Evolutionary conservation across 2,329 filamentous ascomycete genomes (phyloP).

Genomic region (Hymenoscyphus scutula): DNA sequence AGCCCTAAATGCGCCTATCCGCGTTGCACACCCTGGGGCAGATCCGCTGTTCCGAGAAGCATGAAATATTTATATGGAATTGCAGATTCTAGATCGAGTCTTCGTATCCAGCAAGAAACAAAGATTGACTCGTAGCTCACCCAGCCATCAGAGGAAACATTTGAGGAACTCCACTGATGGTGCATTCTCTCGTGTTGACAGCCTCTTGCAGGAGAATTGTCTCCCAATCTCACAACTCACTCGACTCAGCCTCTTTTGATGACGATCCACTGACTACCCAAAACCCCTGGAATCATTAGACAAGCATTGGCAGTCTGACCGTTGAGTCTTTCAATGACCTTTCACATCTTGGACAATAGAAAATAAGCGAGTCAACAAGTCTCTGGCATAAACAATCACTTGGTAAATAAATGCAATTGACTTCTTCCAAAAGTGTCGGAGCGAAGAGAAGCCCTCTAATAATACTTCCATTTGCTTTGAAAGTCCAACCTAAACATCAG

Average conservation of each 20-base stretch:
- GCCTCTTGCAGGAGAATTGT: background rate
- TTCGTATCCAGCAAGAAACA: background rate
- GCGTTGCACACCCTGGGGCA: background rate
- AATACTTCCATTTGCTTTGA: too few relatives aligned
- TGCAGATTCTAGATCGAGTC: background rate
- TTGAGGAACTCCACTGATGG: background rate
- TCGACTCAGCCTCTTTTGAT: slow-evolving; percentile 1
- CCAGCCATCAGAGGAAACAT: background rate
- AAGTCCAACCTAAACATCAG: background rate
- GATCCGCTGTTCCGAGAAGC: background rate
- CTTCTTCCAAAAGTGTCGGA: too few relatives aligned
- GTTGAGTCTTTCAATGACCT: background rate
- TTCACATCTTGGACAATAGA: background rate
- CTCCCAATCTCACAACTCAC: background rate
- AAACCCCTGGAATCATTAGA: background rate
- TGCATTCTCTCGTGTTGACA: too few relatives aligned
- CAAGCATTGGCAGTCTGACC: background rate
- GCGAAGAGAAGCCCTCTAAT: too few relatives aligned
- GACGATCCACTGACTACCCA: background rate
- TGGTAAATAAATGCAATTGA: background rate
- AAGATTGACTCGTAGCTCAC: background rate
- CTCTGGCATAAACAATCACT: background rate
- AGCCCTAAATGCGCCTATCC: background rate
- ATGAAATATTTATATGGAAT: too few relatives aligned
- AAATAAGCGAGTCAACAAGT: background rate